Evolutionary conservation across 345 rosid genomes (phyloP), one percentile per base, ranked within the genome.

Genomic region (Jatropha curcas): DNA sequence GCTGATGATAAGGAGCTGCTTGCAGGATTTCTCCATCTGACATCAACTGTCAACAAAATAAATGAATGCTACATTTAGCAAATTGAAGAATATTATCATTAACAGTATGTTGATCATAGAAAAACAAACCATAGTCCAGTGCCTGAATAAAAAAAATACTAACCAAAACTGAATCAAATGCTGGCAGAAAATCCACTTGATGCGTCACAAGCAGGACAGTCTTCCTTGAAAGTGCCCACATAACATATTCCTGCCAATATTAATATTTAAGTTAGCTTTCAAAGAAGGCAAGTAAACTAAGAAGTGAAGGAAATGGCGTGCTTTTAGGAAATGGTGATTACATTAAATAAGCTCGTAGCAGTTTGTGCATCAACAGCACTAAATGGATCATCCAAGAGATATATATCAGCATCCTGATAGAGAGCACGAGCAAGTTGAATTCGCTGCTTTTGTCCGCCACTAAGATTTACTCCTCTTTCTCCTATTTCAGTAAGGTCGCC

Each of bases 291-390:
- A 48, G 22, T 51, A 37, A 70, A 14, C 20, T 14, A 34, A 52
- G 79, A 35, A 30, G 11, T 25, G 25, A 33, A 58, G 16, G 45
- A 12, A 28, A 12, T 17, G 19, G 30, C 8, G 50, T 19, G 7
- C 72, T 39, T 1, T 19, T 41, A 31, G 28, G 35, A 51, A 53
- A 33, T n/a, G 24, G 52, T 45, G 33, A 55, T 79, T 88, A 94
- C 98, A 77, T 92, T 86, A 67, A 94, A 90, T 68, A 94, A 88
- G 82, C 88, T 90, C 8, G 95, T 82, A 60, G 98, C 98, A 46
- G 98, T 94, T 55, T 92, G 90, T 24, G 98, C 98, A 85, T 94
- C 98, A 67, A 94, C 97, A 4, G 98, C 98, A 73, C 98, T 94
- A 68, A 94, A 94, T 9, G 98, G 98, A 84, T 94, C 98, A 57